phyloP scores from a whole-genome alignment of 169 alveolate genomes.

The Eimeria praecox region DNA sequence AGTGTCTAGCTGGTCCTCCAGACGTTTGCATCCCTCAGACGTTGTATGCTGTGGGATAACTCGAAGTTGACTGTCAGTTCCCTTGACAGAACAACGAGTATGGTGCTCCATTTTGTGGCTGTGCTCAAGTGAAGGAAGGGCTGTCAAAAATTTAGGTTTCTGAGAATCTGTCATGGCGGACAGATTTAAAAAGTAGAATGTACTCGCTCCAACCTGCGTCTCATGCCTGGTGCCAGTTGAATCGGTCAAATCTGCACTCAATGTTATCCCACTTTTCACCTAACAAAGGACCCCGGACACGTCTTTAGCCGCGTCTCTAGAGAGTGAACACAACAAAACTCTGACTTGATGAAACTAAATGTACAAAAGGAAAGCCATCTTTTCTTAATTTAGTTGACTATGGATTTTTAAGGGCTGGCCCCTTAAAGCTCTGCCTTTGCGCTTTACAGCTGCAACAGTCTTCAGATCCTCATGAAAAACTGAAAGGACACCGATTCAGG shows the following conservation, averaged over 20 bases:
- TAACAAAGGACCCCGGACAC: background rate
- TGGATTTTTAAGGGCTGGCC: background rate
- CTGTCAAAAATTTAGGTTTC: background rate
- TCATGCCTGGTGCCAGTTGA: background rate
- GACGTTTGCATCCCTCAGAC: background rate
- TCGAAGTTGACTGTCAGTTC: background rate
- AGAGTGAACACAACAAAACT: background rate
- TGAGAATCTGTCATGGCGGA: background rate
- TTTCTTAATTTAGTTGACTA: background rate
- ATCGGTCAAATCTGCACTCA: background rate
- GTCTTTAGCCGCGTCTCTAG: too few species aligned
- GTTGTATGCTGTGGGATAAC: background rate
- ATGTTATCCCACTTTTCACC: background rate
- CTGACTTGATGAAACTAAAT: too few species aligned
- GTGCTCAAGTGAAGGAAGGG: background rate
- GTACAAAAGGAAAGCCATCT: background rate
- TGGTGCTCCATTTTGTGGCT: slow-evolving; percentile 1
- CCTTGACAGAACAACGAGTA: background rate
- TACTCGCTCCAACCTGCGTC: background rate
- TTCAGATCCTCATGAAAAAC: background rate
- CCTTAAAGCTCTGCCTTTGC: background rate
- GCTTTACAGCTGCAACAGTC: background rate
- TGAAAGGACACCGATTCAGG: too few species aligned
- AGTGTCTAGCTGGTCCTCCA: background rate
- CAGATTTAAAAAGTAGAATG: background rate